A percentile compares a stretch with the other conserved stretches of the same genome.
These are phyloP conservation scores for Yarrowia sp. DNA, from an alignment of 805 yeast species.

Conservation along the genomic window DNA sequence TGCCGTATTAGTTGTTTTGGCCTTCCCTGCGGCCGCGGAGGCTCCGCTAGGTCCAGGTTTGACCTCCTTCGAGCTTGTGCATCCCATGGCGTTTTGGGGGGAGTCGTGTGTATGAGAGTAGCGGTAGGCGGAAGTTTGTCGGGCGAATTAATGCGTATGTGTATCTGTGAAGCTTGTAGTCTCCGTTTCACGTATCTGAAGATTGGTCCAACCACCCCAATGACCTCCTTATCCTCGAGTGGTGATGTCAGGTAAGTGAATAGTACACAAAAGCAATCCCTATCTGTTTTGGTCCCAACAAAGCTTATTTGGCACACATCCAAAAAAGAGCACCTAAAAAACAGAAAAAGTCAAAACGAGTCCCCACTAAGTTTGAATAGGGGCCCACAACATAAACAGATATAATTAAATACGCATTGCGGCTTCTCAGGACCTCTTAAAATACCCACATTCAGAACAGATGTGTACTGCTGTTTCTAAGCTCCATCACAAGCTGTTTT, in stretches of 20 bases:
- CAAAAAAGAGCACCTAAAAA: background rate
- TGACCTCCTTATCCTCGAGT: conserved; percentile 16
- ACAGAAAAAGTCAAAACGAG: background rate
- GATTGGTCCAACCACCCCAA: conserved; percentile 12
- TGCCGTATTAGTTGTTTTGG: background rate
- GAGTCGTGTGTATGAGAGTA: background rate
- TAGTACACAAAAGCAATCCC: conserved; percentile 4
- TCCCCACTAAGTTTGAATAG: background rate
- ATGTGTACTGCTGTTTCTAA: too few species aligned
- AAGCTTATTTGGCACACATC: conserved; percentile 1
- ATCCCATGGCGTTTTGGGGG: conserved; percentile 1
- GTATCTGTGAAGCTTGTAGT: background rate
- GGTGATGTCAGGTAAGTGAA: background rate
- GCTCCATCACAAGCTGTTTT: background rate
- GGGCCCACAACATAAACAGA: background rate
- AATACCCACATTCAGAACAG: too few species aligned
- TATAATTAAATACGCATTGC: too few species aligned
- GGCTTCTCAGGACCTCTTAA: too few species aligned
- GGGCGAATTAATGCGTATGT: background rate
- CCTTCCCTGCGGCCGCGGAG: background rate
- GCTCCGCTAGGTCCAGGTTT: background rate
- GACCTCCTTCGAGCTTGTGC: conserved; percentile 23
- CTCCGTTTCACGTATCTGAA: background rate
- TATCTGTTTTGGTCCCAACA: conserved; percentile 23
- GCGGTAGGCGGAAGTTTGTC: background rate